These are phyloP conservation scores for Candida piceae DNA, from an alignment of 805 yeast species.

Conservation along the genomic window DNA sequence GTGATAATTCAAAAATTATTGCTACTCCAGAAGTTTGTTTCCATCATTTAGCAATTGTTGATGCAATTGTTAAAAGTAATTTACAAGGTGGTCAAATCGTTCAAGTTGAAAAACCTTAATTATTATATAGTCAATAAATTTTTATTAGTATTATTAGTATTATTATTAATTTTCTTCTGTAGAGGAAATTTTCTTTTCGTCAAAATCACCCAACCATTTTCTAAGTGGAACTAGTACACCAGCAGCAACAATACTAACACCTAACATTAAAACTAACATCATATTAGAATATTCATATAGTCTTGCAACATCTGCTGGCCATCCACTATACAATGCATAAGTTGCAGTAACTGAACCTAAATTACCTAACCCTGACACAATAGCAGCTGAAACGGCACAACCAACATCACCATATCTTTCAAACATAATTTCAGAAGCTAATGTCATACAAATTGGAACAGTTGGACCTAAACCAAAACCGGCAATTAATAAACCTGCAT, in stretches of 20 bases:
- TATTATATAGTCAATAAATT: too few relatives aligned
- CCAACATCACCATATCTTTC: constrained; percentile 78
- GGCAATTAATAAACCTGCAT: constrained; percentile 74
- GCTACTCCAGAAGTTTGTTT: constrained; percentile 71
- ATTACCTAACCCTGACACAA: constrained; percentile 83
- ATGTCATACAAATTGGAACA: constrained; percentile 82
- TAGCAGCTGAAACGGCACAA: constrained; percentile 74
- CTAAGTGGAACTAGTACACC: constrained; percentile 29
- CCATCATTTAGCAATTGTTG: constrained; percentile 90
- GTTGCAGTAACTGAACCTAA: constrained; percentile 83
- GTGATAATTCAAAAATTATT: constrained; percentile 18
- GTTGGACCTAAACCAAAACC: constrained; percentile 92
- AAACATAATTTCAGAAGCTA: constrained; percentile 72
- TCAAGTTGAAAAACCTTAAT: constrained; percentile 25
- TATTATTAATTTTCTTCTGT: too few relatives aligned
- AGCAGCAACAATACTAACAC: constrained; percentile 60
- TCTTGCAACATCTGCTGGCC: constrained; percentile 72
- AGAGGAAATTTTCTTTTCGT: constrained; percentile 1
- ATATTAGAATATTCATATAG: constrained; percentile 67
- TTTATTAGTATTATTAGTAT: not conserved
- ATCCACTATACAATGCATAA: constrained; percentile 79
- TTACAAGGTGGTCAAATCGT: constrained; percentile 36
- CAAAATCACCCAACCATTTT: constrained; percentile 30
- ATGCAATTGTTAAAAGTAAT: constrained; percentile 76
- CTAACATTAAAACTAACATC: constrained; percentile 77